Evolutionary conservation across 495 filamentous ascomycete species (phyloP), one percentile per base, ranked within the genome.

Genomic region (Tuber umbilicatum): DNA sequence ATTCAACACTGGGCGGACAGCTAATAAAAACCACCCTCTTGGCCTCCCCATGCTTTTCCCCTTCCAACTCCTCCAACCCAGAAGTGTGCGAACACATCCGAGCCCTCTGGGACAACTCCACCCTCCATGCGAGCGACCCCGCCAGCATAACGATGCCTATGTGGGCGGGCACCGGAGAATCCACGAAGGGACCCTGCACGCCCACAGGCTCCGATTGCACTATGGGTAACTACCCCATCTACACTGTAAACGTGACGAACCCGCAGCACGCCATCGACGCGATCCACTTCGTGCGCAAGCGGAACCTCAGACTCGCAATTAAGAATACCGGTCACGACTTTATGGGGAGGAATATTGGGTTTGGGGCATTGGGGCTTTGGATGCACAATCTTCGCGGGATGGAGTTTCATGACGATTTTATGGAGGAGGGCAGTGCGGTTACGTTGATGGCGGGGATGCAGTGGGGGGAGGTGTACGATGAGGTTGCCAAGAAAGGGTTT

Each of bases 11-110:
- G 17, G 80, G 83, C 27, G 89, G 89, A 60, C 84, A 85, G 73
- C 83, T 91, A 45, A 83, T 89, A 73, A 81, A 79, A 31, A 86
- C 86, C 39, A 50, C 83, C 71, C 88, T 90, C 70, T 84, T 87
- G 27, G 89, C 85, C 76, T 85, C 85, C 73, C 82, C 87, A 70
- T 91, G 89, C 80, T 89, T 91, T 80, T 71, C 71, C 5, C 21
- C 68, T 17, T 76, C 79, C 68, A 71, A 73, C 12, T 67, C 80
- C 31, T 86, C 85, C 69, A 71, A 86, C 70, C 79, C 74, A 5
- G 72, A 80, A 0, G 55, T 70, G 31, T 87, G 86, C 68, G 70
- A 38, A 70, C 31, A 23, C 45, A 42, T 21, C 17, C 21, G 3
- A 27, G 67, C 45, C 68, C 27, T 17, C 3, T 60, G 14, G 67